Evolutionary conservation across 805 yeast species (phyloP).

Genomic region (Starmerella bombi): DNA sequence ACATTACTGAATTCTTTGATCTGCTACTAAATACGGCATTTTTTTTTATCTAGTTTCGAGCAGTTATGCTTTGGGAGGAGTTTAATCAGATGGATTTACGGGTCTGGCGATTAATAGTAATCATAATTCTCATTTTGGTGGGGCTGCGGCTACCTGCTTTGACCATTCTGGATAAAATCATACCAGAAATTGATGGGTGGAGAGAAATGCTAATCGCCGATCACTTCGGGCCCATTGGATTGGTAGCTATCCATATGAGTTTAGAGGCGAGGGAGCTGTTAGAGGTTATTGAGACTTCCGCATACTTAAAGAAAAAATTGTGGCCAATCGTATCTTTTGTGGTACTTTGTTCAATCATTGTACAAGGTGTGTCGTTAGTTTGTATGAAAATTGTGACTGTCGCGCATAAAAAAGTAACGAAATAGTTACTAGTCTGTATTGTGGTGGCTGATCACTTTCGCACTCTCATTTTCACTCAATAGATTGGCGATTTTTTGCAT

Average conservation of each 20-base stretch:
- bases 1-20: conserved; percentile 53
- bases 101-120: conserved; percentile 28
- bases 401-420: too few relatives aligned
- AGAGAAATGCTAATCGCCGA: conserved; percentile 60
- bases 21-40: conserved; percentile 50
- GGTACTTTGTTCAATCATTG: conserved; percentile 66
- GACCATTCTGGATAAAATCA: conserved; percentile 39
- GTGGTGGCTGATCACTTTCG: too few relatives aligned
- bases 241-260: conserved; percentile 49
- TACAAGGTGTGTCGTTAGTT: conserved; percentile 87
- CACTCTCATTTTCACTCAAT: too few relatives aligned
- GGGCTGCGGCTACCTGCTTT: conserved; percentile 29
- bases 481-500: too few relatives aligned
- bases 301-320: conserved; percentile 42
- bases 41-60: conserved; percentile 58
- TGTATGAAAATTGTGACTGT: too few relatives aligned
- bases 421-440: too few relatives aligned
- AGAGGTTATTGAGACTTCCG: conserved; percentile 21
- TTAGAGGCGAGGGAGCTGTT: conserved; percentile 32
- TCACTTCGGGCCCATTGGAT: conserved; percentile 71
- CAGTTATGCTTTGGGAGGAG: conserved; percentile 55
- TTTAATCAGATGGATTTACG: conserved; percentile 33
- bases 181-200: conserved; percentile 50
- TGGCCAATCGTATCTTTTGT: conserved; percentile 80
- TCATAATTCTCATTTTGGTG: conserved; percentile 25